Evolutionary conservation across 129 eudicot genomes (phyloP).

Genomic region (Escallonia herrerae): DNA sequence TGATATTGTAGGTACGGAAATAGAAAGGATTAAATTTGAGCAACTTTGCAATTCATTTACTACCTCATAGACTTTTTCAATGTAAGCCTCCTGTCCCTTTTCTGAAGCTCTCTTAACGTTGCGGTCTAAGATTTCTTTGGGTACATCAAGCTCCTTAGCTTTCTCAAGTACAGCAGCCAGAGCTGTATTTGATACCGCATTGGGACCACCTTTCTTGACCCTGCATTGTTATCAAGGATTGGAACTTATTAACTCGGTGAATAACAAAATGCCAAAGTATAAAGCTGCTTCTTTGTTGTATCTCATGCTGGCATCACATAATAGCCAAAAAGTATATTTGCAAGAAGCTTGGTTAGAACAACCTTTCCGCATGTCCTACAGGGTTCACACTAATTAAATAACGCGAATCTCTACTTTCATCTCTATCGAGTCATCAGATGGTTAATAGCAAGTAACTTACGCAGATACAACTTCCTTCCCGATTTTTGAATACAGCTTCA

Average conservation of each 20-base stretch:
- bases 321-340: not conserved
- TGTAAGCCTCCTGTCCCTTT: slow-evolving; percentile 86
- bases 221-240: slow-evolving; percentile 20
- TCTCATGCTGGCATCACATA: not conserved
- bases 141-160: slow-evolving; percentile 86
- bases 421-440: slow-evolving; percentile 3
- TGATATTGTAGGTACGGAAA: not conserved
- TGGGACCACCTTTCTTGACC: slow-evolving; percentile 87
- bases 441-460: slow-evolving; percentile 36
- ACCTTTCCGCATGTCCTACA: not conserved
- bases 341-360: not conserved
- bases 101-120: slow-evolving; percentile 94
- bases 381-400: not conserved
- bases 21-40: not conserved
- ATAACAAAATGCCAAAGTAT: not conserved
- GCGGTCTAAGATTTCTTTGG: slow-evolving; percentile 87
- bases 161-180: slow-evolving; percentile 73
- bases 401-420: not conserved
- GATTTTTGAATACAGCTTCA: slow-evolving; percentile 63
- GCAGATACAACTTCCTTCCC: slow-evolving; percentile 97
- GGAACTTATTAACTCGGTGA: not conserved
- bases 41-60: not conserved
- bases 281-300: not conserved
- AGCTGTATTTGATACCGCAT: slow-evolving; percentile 61
- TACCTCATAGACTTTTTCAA: slow-evolving; percentile 92